phyloP scores from a whole-genome alignment of 164 flowering plant genomes.

The Euptelea pleiosperma region DNA sequence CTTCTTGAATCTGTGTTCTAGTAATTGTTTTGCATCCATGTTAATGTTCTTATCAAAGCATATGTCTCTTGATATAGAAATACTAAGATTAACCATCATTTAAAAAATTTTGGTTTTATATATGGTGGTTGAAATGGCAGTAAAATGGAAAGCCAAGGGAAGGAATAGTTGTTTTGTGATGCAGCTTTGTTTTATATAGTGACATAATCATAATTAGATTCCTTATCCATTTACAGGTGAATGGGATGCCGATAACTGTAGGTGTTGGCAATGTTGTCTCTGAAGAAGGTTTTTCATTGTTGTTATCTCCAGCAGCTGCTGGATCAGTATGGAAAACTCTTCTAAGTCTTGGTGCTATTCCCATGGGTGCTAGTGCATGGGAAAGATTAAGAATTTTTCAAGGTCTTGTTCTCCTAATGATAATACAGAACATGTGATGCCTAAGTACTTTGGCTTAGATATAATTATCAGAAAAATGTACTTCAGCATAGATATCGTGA shows the following conservation, averaged over 20 bases:
- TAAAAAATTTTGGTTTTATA: too few relatives aligned
- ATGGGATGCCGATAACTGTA: conserved; percentile 77
- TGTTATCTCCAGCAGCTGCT: conserved; percentile 70
- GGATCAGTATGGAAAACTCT: conserved; percentile 68
- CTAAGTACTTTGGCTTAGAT: too few relatives aligned
- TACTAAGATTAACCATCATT: too few relatives aligned
- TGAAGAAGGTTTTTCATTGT: conserved; percentile 67
- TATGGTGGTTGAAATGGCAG: too few relatives aligned
- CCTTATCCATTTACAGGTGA: conserved; percentile 42
- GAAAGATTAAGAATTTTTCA: conserved; percentile 67
- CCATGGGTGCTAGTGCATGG: conserved; percentile 79
- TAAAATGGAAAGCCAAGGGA: too few relatives aligned
- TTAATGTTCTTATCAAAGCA: too few relatives aligned
- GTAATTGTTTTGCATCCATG: too few relatives aligned
- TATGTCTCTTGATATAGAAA: too few relatives aligned
- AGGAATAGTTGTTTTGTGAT: not conserved
- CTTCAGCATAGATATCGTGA: too few relatives aligned
- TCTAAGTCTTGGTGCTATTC: conserved; percentile 62
- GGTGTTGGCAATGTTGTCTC: conserved; percentile 79
- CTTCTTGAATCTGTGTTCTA: too few relatives aligned
- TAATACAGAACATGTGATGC: not conserved
- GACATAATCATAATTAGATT: not conserved
- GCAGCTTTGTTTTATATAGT: not conserved
- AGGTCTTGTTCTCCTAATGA: conserved; percentile 40
- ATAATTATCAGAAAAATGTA: too few relatives aligned